Percentiles rank a stretch among this genome's conserved stretches.
Conservation (phyloP, 768 basidiomycete species). For the Cyclocybe aegerita region DNA sequence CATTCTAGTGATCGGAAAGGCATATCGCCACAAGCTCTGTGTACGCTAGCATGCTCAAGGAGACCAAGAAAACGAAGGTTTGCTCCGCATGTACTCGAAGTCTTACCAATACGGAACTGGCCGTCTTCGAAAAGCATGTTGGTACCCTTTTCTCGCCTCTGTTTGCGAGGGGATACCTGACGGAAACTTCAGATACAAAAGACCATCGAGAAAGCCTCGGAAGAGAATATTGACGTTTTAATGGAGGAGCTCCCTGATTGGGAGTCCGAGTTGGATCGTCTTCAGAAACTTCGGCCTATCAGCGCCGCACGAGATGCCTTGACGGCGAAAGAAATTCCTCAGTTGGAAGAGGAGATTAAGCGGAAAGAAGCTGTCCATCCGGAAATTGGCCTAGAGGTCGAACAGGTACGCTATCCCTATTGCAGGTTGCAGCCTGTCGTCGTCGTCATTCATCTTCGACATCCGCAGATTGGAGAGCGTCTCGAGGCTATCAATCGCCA, state of each 20-base stretch:
- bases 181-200: conserved; percentile 55
- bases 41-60: conserved; percentile 54
- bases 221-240: conserved; percentile 42
- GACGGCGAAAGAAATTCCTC: conserved; percentile 61
- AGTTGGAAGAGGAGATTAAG: conserved; percentile 60
- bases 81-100: conserved; percentile 80
- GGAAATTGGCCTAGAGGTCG: conserved; percentile 47
- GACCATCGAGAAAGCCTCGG: conserved; percentile 55
- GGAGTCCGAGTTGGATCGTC: conserved; percentile 52
- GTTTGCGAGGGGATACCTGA: conserved; percentile 13
- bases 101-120: conserved; percentile 49
- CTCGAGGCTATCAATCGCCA: conserved; percentile 56
- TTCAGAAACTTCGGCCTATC: conserved; percentile 61
- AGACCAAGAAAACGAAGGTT: conserved; percentile 60
- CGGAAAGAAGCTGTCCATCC: conserved; percentile 56
- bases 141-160: conserved; percentile 20
- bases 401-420: conserved; percentile 49
- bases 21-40: conserved; percentile 32
- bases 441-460: conserved; percentile 4
- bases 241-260: conserved; percentile 55
- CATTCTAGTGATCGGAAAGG: conserved; percentile 23
- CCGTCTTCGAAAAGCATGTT: conserved; percentile 72
- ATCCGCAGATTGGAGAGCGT: conserved; percentile 47
- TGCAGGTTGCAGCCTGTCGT: conserved; percentile 1
- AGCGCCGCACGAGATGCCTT: conserved; percentile 57